phyloP scores from a whole-genome alignment of 2,329 filamentous ascomycete species.

The Tricladium varicosporioides region DNA sequence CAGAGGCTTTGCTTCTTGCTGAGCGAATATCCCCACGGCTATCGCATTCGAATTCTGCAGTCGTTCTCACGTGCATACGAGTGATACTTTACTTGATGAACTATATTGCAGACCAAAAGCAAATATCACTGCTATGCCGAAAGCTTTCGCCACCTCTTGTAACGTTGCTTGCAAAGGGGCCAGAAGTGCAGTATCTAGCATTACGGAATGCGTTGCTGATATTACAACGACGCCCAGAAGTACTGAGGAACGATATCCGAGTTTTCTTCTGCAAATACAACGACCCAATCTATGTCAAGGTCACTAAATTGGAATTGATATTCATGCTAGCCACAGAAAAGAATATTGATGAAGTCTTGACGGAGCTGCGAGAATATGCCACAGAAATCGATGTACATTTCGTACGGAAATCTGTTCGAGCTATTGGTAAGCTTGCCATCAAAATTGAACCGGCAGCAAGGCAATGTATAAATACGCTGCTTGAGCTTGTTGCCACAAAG shows the following conservation, averaged over 20 bases:
- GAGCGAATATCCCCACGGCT: constrained; percentile 94
- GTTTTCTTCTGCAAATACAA: constrained; percentile 99
- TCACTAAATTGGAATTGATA: constrained; percentile 96
- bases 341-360: constrained; percentile 93
- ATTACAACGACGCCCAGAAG: constrained; percentile 86
- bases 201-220: constrained; percentile 92
- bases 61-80: constrained; percentile 92
- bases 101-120: constrained; percentile 90
- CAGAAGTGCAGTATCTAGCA: constrained; percentile 97
- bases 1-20: constrained; percentile 83
- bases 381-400: constrained; percentile 99
- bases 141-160: constrained; percentile 95
- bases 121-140: constrained; percentile 80
- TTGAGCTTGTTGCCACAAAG: constrained; percentile 96
- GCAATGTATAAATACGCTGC: constrained; percentile 86
- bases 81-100: constrained; percentile 98
- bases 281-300: constrained; percentile 98
- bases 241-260: constrained; percentile 91
- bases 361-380: constrained; percentile 92
- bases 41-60: constrained; percentile 94
- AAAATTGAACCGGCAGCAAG: constrained; percentile 95
- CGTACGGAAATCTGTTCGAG: constrained; percentile 93
- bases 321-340: constrained; percentile 97
- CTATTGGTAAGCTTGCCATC: constrained; percentile 96
- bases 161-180: constrained; percentile 90